Conservation (phyloP, 768 basidiomycete genomes). For the Wakefieldia striispora region DNA sequence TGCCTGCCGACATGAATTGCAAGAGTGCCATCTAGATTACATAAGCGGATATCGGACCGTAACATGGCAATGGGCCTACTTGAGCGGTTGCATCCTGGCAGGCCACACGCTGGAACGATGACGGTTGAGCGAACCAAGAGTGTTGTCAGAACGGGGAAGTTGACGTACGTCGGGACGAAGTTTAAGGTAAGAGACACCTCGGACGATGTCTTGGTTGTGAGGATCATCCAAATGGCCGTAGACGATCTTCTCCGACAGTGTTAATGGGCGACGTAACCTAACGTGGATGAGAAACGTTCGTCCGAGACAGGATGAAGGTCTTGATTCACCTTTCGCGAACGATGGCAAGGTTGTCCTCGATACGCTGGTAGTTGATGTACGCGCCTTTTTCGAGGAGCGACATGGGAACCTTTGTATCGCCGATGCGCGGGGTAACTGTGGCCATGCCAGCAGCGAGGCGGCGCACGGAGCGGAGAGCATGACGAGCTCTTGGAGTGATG, state of each 20-base stretch:
- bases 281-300: neutral
- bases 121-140: conserved; percentile 3
- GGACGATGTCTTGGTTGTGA: conserved; percentile 83
- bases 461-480: conserved; percentile 51
- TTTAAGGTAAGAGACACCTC: conserved; percentile 94
- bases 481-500: conserved; percentile 51
- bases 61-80: conserved; percentile 39
- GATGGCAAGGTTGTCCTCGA: conserved; percentile 93
- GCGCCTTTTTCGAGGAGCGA: conserved; percentile 78
- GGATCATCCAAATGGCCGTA: conserved; percentile 98
- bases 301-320: neutral
- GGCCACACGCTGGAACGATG: conserved; percentile 63
- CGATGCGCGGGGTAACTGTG: conserved; percentile 75
- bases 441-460: conserved; percentile 71
- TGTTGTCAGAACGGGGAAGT: neutral
- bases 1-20: conserved; percentile 99
- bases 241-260: conserved; percentile 93
- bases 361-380: conserved; percentile 94
- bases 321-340: conserved; percentile 80
- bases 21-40: conserved; percentile 89
- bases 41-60: conserved; percentile 21
- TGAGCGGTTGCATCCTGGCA: conserved; percentile 92
- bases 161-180: conserved; percentile 90
- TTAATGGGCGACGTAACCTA: conserved; percentile 87
- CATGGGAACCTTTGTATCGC: conserved; percentile 89